phyloP scores from a whole-genome alignment of 495 filamentous ascomycete genomes.

The Chaetomium tenue region DNA sequence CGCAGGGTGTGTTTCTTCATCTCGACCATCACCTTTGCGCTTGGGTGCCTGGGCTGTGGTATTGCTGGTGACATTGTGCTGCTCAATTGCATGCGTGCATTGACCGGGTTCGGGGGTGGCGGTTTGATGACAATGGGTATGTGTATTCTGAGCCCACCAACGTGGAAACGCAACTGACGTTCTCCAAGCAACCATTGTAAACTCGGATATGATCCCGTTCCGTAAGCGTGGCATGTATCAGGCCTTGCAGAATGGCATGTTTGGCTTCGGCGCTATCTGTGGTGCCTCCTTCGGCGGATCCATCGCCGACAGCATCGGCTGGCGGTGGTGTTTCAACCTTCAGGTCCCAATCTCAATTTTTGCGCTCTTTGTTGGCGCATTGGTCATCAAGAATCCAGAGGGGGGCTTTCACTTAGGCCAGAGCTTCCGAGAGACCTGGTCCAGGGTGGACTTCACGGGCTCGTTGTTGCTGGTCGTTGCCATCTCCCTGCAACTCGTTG shows the following conservation, averaged over 20 bases:
- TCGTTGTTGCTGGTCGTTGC: slow-evolving; percentile 56
- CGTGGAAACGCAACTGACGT: slow-evolving; percentile 11
- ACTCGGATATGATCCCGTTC: slow-evolving; percentile 65
- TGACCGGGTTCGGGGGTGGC: slow-evolving; percentile 59
- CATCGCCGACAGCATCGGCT: slow-evolving; percentile 51
- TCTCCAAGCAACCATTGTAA: slow-evolving; percentile 58
- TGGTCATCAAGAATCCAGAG: slow-evolving; percentile 51
- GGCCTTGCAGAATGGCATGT: slow-evolving; percentile 59
- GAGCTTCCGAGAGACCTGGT: slow-evolving; percentile 47
- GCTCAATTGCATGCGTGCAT: slow-evolving; percentile 47
- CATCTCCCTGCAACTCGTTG: slow-evolving; percentile 58
- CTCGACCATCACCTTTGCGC: slow-evolving; percentile 45
- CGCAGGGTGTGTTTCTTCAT: slow-evolving; percentile 52
- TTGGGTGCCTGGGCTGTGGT: slow-evolving; percentile 51
- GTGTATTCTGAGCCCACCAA: background rate
- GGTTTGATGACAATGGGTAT: slow-evolving; percentile 62
- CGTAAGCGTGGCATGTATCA: slow-evolving; percentile 64
- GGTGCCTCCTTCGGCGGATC: slow-evolving; percentile 51
- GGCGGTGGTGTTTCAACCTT: slow-evolving; percentile 51
- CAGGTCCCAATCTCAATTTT: slow-evolving; percentile 55
- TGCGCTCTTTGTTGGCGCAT: slow-evolving; percentile 53
- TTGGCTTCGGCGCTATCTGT: slow-evolving; percentile 55
- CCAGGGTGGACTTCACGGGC: slow-evolving; percentile 56
- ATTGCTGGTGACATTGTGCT: slow-evolving; percentile 41
- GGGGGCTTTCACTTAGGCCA: slow-evolving; percentile 27